phyloP scores from a whole-genome alignment of 805 yeast species.

The Pichia occidentalis region DNA sequence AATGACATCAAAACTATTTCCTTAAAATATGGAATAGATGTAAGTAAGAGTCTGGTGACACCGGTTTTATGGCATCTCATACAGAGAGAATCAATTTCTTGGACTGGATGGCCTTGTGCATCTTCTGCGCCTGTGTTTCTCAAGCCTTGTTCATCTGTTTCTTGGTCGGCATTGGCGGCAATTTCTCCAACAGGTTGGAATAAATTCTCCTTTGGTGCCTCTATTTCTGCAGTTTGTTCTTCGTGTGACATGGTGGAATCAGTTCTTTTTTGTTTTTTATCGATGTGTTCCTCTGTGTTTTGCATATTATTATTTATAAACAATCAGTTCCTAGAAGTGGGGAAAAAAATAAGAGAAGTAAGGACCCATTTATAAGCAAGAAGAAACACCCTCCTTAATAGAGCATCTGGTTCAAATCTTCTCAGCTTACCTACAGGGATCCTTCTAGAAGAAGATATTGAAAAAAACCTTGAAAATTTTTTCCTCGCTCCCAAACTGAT shows the following conservation, averaged over 20 bases:
- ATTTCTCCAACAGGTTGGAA: slow-evolving; percentile 58
- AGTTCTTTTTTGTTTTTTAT: slow-evolving; percentile 26
- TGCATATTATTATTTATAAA: too few relatives aligned
- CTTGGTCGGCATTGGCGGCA: slow-evolving; percentile 38
- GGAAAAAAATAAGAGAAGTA: too few relatives aligned
- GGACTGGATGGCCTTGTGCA: slow-evolving; percentile 88
- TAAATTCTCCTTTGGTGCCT: slow-evolving; percentile 34
- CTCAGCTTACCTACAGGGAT: too few relatives aligned
- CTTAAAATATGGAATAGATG: slow-evolving; percentile 85
- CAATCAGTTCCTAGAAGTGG: too few relatives aligned
- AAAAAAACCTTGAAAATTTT: too few relatives aligned
- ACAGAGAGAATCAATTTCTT: slow-evolving; percentile 90
- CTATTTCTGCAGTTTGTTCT: slow-evolving; percentile 2
- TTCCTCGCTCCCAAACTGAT: too few relatives aligned
- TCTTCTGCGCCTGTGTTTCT: slow-evolving; percentile 71
- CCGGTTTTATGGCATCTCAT: slow-evolving; percentile 93
- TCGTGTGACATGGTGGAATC: slow-evolving; percentile 13
- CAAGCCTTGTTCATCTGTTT: slow-evolving; percentile 27
- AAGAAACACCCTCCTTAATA: too few relatives aligned
- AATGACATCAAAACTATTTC: slow-evolving; percentile 93
- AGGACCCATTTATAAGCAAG: too few relatives aligned
- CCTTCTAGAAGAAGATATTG: too few relatives aligned
- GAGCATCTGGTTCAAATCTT: too few relatives aligned
- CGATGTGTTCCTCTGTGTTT: slow-evolving; percentile 9
- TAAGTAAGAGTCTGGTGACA: slow-evolving; percentile 71